Evolutionary conservation across 768 basidiomycete genomes (phyloP).

Genomic region (Daedaleopsis nitida): DNA sequence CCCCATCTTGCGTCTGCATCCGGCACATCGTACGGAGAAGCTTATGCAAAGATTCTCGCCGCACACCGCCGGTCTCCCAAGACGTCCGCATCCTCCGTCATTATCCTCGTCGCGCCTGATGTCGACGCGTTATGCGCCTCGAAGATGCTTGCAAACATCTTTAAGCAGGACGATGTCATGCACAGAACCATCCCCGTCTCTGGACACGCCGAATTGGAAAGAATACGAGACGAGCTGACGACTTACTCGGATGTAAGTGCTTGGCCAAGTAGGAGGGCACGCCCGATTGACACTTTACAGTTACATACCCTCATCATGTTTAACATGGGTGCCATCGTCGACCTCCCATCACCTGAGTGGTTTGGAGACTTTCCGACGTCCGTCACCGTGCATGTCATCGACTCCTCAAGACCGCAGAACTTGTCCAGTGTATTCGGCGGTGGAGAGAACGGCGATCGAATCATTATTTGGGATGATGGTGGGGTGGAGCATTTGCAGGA

Average conservation of each 20-base stretch:
- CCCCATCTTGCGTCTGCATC: constrained; percentile 65
- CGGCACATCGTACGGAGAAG: constrained; percentile 67
- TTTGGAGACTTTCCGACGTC: constrained; percentile 69
- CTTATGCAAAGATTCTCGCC: constrained; percentile 73
- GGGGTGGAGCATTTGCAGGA: constrained; percentile 68
- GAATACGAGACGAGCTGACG: constrained; percentile 63
- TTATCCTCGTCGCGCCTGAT: constrained; percentile 85
- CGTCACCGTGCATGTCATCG: constrained; percentile 88
- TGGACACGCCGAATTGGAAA: constrained; percentile 76
- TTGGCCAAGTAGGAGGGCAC: not conserved
- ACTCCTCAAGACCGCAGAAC: constrained; percentile 90
- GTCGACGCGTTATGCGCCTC: constrained; percentile 93
- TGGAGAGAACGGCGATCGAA: constrained; percentile 65
- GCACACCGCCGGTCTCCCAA: constrained; percentile 71
- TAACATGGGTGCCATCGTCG: constrained; percentile 89
- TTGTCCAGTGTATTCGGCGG: constrained; percentile 81
- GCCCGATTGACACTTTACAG: constrained; percentile 38
- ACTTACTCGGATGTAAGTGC: constrained; percentile 64
- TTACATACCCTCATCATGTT: constrained; percentile 88
- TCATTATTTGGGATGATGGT: constrained; percentile 94
- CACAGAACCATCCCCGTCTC: constrained; percentile 90
- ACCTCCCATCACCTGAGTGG: constrained; percentile 74
- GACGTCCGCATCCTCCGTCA: constrained; percentile 80
- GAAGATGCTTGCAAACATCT: constrained; percentile 83
- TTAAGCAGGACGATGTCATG: constrained; percentile 92